These are phyloP conservation scores for Nemania diffusa DNA, from an alignment of 2,329 filamentous ascomycete species.

Conservation along the genomic window DNA sequence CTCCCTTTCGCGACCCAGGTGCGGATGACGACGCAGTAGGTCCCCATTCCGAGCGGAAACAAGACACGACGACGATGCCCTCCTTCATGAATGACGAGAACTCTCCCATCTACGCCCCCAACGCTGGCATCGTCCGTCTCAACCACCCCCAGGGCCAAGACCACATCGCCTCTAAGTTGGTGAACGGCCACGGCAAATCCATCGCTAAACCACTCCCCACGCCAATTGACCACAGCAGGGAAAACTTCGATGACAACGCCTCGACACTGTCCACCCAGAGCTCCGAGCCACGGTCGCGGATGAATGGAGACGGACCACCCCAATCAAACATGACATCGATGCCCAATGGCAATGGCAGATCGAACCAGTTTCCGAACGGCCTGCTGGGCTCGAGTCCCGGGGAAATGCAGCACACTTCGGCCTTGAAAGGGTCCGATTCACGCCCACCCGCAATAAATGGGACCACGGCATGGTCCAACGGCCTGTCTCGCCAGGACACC, in stretches of 20 bases:
- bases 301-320: constrained; percentile 56
- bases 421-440: constrained; percentile 25
- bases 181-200: constrained; percentile 43
- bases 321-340: constrained; percentile 68
- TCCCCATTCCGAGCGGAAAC: constrained; percentile 1
- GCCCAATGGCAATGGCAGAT: constrained; percentile 62
- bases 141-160: constrained; percentile 42
- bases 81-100: constrained; percentile 62
- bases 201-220: constrained; percentile 51
- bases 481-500: constrained; percentile 40
- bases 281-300: constrained; percentile 58
- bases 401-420: not conserved
- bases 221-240: constrained; percentile 55
- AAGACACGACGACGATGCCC: constrained; percentile 63
- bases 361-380: constrained; percentile 51
- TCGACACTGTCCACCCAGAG: constrained; percentile 64
- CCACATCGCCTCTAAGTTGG: constrained; percentile 44
- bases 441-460: constrained; percentile 30
- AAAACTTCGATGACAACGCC: constrained; percentile 64
- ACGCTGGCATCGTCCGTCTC: constrained; percentile 48
- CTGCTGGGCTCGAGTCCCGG: constrained; percentile 48
- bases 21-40: constrained; percentile 28
- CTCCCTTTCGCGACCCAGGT: constrained; percentile 16
- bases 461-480: constrained; percentile 36
- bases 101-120: constrained; percentile 47